Evolutionary conservation across 106 monocot species (phyloP), one percentile per base, ranked within the genome.

Genomic region (Dendrobium catenatum): DNA sequence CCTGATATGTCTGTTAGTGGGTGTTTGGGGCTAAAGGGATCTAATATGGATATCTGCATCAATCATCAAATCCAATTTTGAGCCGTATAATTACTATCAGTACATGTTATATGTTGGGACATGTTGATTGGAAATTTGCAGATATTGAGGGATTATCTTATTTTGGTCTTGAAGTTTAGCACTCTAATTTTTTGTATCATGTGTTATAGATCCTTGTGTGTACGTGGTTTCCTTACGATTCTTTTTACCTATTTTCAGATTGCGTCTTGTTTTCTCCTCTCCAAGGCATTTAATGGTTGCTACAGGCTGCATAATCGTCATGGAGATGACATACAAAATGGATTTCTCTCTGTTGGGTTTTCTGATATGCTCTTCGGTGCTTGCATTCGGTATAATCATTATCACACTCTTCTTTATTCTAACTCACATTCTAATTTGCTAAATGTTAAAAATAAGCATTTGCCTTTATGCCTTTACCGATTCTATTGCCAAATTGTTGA

Each of bases 191-290:
- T 13, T 70, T 37, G 33, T 70, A 70, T 15, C 37, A 16, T 70
- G 19, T 22, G 4, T 70, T 70, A 24, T 33, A 37, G 29, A 70
- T 70, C 37, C 70, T 37, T 70, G 44, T 56, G 48, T n/a, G 56
- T 43, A 59, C 15, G 11, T 48, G 4, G 18, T 11, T 22, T 68
- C 33, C 20, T n/a, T 48, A 78, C 24, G 47, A 26, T 26, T 46
- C 2, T 0, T 43, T 43, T 15, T 16, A 24, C 44, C 7, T 43
- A 18, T 68, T 31, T 79, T 87, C 86, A 99, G 98, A 85, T 90
- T 99, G 88, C 98, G 93, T 81, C 87, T 99, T 81, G 93, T 95
- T 54, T 89, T 95, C 84, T 99, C 98, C 86, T 99, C 95, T 86
- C 98, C 91, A 74, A 95, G 87, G 70, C 95, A 99, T 89, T 79